A percentile compares a stretch with the other conserved stretches of the same genome.
Evolutionary conservation across 306 rosid species (phyloP).

Genomic region (Adenanthera pavonina): DNA sequence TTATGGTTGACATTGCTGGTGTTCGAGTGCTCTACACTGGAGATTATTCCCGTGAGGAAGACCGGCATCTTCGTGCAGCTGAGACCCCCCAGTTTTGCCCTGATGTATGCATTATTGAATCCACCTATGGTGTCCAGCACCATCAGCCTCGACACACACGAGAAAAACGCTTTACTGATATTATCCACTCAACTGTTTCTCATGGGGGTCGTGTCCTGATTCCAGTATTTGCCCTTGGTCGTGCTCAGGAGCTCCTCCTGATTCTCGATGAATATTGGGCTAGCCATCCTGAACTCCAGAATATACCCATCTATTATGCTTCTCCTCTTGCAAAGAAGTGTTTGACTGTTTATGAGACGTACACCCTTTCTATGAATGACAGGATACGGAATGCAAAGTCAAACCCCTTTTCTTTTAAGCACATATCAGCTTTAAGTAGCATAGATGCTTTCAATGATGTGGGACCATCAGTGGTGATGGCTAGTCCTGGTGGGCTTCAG

Average conservation of each 20-base stretch:
- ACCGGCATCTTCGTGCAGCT: slow-evolving; percentile 94
- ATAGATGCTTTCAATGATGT: slow-evolving; percentile 84
- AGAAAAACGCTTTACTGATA: slow-evolving; percentile 92
- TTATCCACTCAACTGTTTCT: slow-evolving; percentile 83
- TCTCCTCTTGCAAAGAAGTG: slow-evolving; percentile 96
- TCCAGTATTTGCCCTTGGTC: slow-evolving; percentile 93
- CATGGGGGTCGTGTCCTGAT: slow-evolving; percentile 97
- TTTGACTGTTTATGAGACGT: slow-evolving; percentile 90
- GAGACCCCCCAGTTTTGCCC: slow-evolving; percentile 97
- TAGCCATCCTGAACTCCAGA: slow-evolving; percentile 89
- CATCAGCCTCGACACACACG: slow-evolving; percentile 91
- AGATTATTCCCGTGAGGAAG: slow-evolving; percentile 97
- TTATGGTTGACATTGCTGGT: slow-evolving; percentile 97
- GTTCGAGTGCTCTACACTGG: slow-evolving; percentile 96
- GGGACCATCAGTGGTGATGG: slow-evolving; percentile 95
- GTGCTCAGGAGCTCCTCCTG: slow-evolving; percentile 92
- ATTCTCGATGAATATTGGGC: slow-evolving; percentile 97
- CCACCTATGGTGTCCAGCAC: slow-evolving; percentile 91
- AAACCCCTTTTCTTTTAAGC: slow-evolving; percentile 82
- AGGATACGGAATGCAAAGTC: slow-evolving; percentile 94
- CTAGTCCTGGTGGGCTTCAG: slow-evolving; percentile 93
- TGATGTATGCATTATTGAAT: slow-evolving; percentile 92
- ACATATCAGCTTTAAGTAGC: slow-evolving; percentile 83
- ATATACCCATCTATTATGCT: slow-evolving; percentile 92
- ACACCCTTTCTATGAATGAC: slow-evolving; percentile 96